Conservation (phyloP, 345 rosid genomes). For the Anastatica hierochuntica region DNA sequence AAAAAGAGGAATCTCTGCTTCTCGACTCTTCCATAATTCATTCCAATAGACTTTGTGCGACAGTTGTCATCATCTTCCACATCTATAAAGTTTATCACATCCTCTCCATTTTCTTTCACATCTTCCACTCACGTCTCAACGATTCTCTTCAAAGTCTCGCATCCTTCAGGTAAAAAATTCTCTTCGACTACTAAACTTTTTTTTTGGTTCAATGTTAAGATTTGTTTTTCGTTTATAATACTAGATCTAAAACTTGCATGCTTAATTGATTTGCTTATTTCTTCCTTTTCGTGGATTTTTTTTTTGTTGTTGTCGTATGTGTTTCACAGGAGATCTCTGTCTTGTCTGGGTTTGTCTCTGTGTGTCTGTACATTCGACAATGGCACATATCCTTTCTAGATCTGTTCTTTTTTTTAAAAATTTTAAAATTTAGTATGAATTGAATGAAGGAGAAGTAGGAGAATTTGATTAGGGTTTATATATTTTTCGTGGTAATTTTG, state of each 20-base stretch:
- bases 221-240: no score
- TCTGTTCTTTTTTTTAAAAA: neutral
- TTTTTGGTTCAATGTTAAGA: neutral
- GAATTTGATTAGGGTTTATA: neutral
- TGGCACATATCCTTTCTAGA: slow-evolving; percentile 62
- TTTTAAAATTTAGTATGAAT: neutral
- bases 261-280: neutral
- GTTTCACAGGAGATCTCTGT: slow-evolving; percentile 20
- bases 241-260: neutral
- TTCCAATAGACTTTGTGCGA: no score
- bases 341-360: neutral
- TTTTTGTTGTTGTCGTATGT: neutral
- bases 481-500: neutral
- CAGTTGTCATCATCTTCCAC: no score
- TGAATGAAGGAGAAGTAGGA: neutral
- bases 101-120: neutral
- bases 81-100: no score
- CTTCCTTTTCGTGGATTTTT: neutral
- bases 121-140: neutral
- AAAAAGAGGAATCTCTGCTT: no score
- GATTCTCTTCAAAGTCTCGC: no score
- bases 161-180: neutral
- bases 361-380: slow-evolving; percentile 20
- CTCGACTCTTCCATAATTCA: slow-evolving; percentile 6
- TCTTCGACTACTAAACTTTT: neutral